Percentiles rank a stretch among this genome's conserved stretches.
phyloP scores from a whole-genome alignment of 257 asterid genomes.

The Solanum rostratum region DNA sequence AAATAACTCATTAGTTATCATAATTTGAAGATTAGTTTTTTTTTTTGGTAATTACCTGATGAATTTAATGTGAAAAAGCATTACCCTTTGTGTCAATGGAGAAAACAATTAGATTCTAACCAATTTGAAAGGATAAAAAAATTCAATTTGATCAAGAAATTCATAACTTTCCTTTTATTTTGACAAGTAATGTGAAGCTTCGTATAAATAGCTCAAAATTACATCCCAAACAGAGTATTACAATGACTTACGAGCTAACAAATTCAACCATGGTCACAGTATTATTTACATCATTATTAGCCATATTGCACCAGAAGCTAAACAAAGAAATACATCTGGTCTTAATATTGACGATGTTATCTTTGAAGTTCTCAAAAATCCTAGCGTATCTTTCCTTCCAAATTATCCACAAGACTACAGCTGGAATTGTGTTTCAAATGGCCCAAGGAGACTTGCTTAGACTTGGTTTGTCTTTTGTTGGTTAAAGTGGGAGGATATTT shows the following conservation, averaged over 20 bases:
- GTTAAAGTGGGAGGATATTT: not conserved
- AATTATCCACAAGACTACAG: not conserved
- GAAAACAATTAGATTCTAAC: not conserved
- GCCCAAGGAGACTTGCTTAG: not conserved
- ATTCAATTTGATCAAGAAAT: not conserved
- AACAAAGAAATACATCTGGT: not conserved
- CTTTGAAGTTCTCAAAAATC: not conserved
- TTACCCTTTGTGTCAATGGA: not conserved
- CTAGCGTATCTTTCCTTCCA: not conserved
- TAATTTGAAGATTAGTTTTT: not conserved
- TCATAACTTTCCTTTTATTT: not conserved
- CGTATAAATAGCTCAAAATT: not conserved
- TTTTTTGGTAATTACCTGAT: not conserved
- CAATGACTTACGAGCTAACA: not conserved
- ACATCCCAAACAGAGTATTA: not conserved
- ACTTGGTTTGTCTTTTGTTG: not conserved
- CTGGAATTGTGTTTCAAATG: not conserved
- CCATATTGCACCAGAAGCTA: not conserved
- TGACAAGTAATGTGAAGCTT: not conserved
- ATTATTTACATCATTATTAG: not conserved
- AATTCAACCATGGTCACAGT: not conserved
- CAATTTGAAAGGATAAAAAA: not conserved
- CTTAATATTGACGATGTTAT: not conserved
- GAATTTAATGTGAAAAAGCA: not conserved
- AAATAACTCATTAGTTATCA: not conserved